Percentiles rank a stretch among this genome's conserved stretches.
These are phyloP conservation scores for Trichoderma guizhouense DNA, from an alignment of 2,329 filamentous ascomycete genomes.

Conservation along the genomic window DNA sequence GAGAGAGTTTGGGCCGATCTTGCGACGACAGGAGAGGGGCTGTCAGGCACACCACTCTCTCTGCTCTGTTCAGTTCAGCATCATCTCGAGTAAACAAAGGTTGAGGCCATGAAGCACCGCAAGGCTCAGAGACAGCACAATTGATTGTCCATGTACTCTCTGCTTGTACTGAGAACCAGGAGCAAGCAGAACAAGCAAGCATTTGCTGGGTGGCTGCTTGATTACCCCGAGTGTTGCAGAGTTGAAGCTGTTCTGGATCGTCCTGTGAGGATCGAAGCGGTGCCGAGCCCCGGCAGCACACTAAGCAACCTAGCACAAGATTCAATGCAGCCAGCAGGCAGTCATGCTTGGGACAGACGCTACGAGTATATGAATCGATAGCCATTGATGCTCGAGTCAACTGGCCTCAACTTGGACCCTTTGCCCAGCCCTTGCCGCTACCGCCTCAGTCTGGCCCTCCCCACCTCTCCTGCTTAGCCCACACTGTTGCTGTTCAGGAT, in stretches of 20 bases:
- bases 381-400: neutral
- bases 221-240: neutral
- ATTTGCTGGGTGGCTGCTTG: neutral
- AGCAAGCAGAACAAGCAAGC: neutral
- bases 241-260: slow-evolving; percentile 9
- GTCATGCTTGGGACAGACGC: neutral
- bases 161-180: neutral
- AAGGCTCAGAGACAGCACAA: neutral
- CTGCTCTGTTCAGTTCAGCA: neutral
- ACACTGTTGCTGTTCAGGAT: slow-evolving; percentile 22
- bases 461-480: slow-evolving; percentile 18
- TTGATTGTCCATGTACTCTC: neutral
- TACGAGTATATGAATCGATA: slow-evolving; percentile 7
- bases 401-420: neutral
- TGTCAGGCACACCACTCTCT: slow-evolving; percentile 7
- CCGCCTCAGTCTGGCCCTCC: slow-evolving; percentile 17
- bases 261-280: slow-evolving; percentile 11
- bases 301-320: neutral
- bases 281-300: slow-evolving; percentile 13
- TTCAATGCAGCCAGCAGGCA: slow-evolving; percentile 7
- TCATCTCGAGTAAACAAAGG: neutral
- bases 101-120: neutral
- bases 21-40: slow-evolving; percentile 10
- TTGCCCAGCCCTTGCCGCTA: slow-evolving; percentile 11
- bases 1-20: slow-evolving; percentile 16